Evolutionary conservation across 2,329 filamentous ascomycete species (phyloP), one percentile per base, ranked within the genome.

Genomic region (Colletotrichum godetiae): DNA sequence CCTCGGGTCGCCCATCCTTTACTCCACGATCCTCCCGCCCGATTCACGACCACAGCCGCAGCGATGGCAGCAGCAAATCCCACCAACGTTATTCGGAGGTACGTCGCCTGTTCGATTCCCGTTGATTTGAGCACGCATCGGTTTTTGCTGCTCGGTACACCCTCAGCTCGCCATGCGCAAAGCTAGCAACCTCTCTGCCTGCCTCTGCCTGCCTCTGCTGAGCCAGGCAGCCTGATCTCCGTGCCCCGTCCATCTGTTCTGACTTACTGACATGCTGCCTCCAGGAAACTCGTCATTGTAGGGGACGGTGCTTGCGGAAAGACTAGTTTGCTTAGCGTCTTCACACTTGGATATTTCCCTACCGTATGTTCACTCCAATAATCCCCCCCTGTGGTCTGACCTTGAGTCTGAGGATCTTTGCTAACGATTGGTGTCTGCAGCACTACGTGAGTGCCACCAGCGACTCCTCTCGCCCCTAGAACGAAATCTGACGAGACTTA

Each of bases 251-350:
- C 55, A 15, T 6, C 3, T 12, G 10, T 2, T 27, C 27, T 33
- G 22, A 7, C 19, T 33, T 59, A 24, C 37, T 68, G 22, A 58
- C 37, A 19, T 42, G 13, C 24, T 56, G 3, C 35, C 46, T 13
- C 10, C 81, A 98, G 95, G 88, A 98, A 98, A 87, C 89, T 98
- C 81, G 95, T 98, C 80, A 98, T 98, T 78, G 98, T 98, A 79
- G 95, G 95, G 75, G 95, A 98, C 81, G 97, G 97, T 87, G 97
- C 97, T 78, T 99, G 97, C 85, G 97, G 97, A 80, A 99, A 99
- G 88, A 99, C 97, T 65, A 97, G 95, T 91, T 87, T 99, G 79
- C 88, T 99, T 77, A 98, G 95, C 82, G 97, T 99, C 78, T 99
- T 99, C 84, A 99, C 97, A 46, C 88, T 99, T 67, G 97, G 97